Percentiles rank a stretch among this genome's conserved stretches.
Evolutionary conservation across 1,284 basidiomycete species (phyloP).

Genomic region (Volvariella surrecta): DNA sequence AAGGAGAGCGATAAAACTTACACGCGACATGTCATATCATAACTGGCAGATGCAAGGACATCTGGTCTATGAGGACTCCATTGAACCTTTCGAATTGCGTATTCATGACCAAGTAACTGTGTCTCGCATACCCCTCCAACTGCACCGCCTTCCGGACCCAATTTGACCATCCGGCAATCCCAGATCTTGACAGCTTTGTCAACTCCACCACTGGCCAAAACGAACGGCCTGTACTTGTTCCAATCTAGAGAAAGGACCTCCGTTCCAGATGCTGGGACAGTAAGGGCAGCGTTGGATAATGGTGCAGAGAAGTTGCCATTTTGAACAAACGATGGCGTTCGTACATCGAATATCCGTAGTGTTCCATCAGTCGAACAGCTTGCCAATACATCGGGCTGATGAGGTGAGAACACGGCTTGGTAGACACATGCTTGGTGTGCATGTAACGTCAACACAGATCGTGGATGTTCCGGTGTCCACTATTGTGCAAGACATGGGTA

Average conservation of each 20-base stretch:
- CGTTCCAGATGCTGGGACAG: constrained; percentile 60
- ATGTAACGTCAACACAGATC: constrained; percentile 74
- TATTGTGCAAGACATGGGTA: constrained; percentile 21
- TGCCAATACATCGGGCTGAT: constrained; percentile 74
- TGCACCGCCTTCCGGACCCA: constrained; percentile 34
- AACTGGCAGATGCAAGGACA: constrained; percentile 77
- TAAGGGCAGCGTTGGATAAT: constrained; percentile 54
- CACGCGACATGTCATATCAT: constrained; percentile 95
- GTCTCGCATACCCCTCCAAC: constrained; percentile 65
- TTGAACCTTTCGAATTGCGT: constrained; percentile 73
- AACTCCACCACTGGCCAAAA: constrained; percentile 74
- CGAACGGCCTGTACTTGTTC: constrained; percentile 85
- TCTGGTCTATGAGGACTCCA: constrained; percentile 70
- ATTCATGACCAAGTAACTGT: constrained; percentile 71
- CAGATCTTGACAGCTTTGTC: constrained; percentile 77
- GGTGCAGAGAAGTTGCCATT: constrained; percentile 53
- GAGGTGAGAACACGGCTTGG: constrained; percentile 86
- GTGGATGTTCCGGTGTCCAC: constrained; percentile 83
- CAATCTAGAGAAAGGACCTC: constrained; percentile 81
- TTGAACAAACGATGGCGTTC: constrained; percentile 32
- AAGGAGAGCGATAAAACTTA: constrained; percentile 35
- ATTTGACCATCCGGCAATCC: constrained; percentile 78
- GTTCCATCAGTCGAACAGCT: constrained; percentile 84
- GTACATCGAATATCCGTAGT: constrained; percentile 75
- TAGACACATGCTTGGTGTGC: constrained; percentile 85